Evolutionary conservation across 2,329 filamentous ascomycete species (phyloP).

Genomic region (Colletotrichum siamense): DNA sequence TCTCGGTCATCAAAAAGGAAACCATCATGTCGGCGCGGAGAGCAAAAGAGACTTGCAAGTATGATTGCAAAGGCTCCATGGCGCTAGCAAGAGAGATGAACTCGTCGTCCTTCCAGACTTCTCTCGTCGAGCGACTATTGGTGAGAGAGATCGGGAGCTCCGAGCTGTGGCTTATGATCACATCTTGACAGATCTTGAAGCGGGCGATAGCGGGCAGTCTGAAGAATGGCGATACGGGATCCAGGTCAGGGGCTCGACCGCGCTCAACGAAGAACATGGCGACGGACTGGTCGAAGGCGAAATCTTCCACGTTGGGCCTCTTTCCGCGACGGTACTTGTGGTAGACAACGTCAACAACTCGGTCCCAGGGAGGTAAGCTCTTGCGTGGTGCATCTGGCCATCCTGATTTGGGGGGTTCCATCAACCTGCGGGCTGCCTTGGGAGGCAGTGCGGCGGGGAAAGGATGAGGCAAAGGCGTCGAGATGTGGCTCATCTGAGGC

Average conservation of each 20-base stretch:
- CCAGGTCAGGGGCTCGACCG: neutral
- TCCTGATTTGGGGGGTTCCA: slow-evolving; percentile 26
- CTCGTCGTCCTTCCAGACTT: slow-evolving; percentile 39
- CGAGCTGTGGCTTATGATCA: slow-evolving; percentile 20
- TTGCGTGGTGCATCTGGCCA: slow-evolving; percentile 25
- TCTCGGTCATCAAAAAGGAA: slow-evolving; percentile 35
- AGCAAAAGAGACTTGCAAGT: slow-evolving; percentile 35
- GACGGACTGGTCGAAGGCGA: slow-evolving; percentile 24
- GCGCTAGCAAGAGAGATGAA: slow-evolving; percentile 34
- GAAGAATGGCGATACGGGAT: slow-evolving; percentile 21
- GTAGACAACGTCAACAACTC: slow-evolving; percentile 40
- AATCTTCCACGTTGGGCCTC: neutral
- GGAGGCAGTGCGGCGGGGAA: slow-evolving; percentile 31
- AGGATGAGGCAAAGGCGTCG: slow-evolving; percentile 39
- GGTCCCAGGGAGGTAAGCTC: slow-evolving; percentile 37
- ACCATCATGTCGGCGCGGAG: slow-evolving; percentile 43
- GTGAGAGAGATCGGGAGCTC: slow-evolving; percentile 35
- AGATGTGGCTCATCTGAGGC: slow-evolving; percentile 27
- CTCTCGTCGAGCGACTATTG: slow-evolving; percentile 26
- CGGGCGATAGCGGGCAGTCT: slow-evolving; percentile 31
- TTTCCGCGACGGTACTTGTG: slow-evolving; percentile 26
- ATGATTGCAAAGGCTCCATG: slow-evolving; percentile 28
- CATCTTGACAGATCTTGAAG: slow-evolving; percentile 29
- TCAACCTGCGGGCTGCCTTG: slow-evolving; percentile 3
- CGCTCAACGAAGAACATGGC: slow-evolving; percentile 27